Conservation (phyloP, 306 rosid genomes). For the Malus fusca region DNA sequence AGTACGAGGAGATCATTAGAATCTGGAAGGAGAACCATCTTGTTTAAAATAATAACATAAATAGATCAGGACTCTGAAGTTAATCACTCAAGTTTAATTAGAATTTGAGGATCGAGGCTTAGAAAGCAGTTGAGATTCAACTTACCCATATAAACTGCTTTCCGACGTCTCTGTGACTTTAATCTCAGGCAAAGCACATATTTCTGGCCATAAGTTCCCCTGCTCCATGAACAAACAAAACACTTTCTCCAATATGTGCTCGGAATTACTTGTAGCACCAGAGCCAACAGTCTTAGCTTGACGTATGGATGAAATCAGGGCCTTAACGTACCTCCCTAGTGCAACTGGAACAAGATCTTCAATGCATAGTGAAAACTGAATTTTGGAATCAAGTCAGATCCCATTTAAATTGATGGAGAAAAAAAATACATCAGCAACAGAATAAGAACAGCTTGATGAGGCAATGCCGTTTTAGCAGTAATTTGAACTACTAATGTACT, state of each 20-base stretch:
- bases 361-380: slow-evolving; percentile 87
- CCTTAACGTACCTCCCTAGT: slow-evolving; percentile 73
- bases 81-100: background rate
- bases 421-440: too few species aligned
- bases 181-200: slow-evolving; percentile 78
- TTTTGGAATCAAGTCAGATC: slow-evolving; percentile 23
- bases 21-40: background rate
- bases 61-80: background rate
- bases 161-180: slow-evolving; percentile 62
- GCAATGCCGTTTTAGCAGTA: background rate
- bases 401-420: background rate
- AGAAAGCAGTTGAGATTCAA: slow-evolving; percentile 2
- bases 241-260: slow-evolving; percentile 69
- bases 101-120: background rate
- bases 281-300: slow-evolving; percentile 45
- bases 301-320: slow-evolving; percentile 50
- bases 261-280: slow-evolving; percentile 38
- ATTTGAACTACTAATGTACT: background rate
- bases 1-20: slow-evolving; percentile 20
- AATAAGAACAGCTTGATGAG: background rate
- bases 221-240: slow-evolving; percentile 90
- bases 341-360: slow-evolving; percentile 98
- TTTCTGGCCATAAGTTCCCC: slow-evolving; percentile 91
- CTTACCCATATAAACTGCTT: slow-evolving; percentile 66
- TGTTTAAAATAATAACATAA: background rate